Conservation (phyloP, 345 rosid genomes). For the sweet orange (Citrus sinensis) region DNA sequence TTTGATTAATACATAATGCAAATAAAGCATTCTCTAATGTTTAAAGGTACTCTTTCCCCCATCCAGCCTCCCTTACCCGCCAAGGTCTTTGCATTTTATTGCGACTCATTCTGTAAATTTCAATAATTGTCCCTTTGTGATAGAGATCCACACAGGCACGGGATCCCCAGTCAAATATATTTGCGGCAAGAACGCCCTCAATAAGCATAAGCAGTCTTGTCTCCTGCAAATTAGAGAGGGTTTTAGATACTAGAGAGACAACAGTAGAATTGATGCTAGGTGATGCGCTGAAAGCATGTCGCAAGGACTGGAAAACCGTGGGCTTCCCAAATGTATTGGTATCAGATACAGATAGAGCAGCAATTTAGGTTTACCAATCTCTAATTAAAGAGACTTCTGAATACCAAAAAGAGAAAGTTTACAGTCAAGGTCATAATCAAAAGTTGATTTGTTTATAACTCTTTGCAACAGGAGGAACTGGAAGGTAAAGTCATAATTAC, state of each 20-base stretch:
- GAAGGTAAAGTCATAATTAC: constrained; percentile 7
- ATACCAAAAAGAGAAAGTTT: neutral
- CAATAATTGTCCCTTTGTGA: constrained; percentile 97
- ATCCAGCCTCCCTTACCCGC: constrained; percentile 52
- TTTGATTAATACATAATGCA: neutral
- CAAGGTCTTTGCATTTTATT: constrained; percentile 99
- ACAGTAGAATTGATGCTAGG: neutral
- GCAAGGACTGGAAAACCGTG: neutral
- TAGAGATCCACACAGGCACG: constrained; percentile 98
- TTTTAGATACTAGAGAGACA: neutral
- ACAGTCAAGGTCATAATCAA: neutral
- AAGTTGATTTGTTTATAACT: neutral
- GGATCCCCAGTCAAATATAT: constrained; percentile 99
- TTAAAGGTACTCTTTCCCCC: neutral
- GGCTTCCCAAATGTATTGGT: neutral
- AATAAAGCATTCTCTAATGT: neutral
- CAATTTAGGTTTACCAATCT: neutral
- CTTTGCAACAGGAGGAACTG: constrained; percentile 4
- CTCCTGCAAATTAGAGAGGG: constrained; percentile 53
- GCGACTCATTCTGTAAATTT: constrained; percentile 98
- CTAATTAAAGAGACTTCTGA: neutral
- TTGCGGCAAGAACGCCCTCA: constrained; percentile 98
- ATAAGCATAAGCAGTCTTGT: constrained; percentile 80
- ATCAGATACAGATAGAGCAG: neutral
- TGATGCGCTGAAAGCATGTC: neutral